phyloP scores from a whole-genome alignment of 768 basidiomycete species.

The Coprinopsis cinerea region DNA sequence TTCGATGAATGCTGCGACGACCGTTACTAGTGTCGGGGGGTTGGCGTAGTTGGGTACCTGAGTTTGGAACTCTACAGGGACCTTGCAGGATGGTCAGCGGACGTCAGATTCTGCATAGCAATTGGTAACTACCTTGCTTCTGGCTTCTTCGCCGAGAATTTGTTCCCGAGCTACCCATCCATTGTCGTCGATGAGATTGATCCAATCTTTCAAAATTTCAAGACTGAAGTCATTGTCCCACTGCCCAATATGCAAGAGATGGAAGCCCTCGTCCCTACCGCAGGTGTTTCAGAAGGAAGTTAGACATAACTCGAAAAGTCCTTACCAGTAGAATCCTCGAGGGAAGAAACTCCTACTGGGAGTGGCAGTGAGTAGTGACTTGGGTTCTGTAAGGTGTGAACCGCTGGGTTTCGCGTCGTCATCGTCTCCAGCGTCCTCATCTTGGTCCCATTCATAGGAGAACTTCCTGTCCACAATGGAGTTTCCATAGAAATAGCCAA shows the following conservation, averaged over 20 bases:
- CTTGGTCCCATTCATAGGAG: constrained; percentile 88
- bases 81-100: constrained; percentile 33
- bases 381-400: constrained; percentile 68
- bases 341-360: constrained; percentile 97
- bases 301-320: no score
- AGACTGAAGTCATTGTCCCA: constrained; percentile 91
- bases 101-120: background rate
- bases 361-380: constrained; percentile 80
- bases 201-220: constrained; percentile 87
- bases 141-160: constrained; percentile 93
- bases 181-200: constrained; percentile 84
- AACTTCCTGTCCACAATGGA: constrained; percentile 84
- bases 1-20: constrained; percentile 82
- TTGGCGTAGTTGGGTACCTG: constrained; percentile 95
- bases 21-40: constrained; percentile 92
- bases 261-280: constrained; percentile 93
- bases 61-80: constrained; percentile 84
- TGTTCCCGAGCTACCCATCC: constrained; percentile 97
- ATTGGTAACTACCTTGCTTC: constrained; percentile 64
- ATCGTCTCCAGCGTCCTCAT: constrained; percentile 36
- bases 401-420: constrained; percentile 36
- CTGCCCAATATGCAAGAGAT: constrained; percentile 83
- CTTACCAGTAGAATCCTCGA: constrained; percentile 91
- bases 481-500: constrained; percentile 92
- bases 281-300: constrained; percentile 2